Conservation (phyloP, 2,329 filamentous ascomycete species). For the Stenocarpella maydis region DNA sequence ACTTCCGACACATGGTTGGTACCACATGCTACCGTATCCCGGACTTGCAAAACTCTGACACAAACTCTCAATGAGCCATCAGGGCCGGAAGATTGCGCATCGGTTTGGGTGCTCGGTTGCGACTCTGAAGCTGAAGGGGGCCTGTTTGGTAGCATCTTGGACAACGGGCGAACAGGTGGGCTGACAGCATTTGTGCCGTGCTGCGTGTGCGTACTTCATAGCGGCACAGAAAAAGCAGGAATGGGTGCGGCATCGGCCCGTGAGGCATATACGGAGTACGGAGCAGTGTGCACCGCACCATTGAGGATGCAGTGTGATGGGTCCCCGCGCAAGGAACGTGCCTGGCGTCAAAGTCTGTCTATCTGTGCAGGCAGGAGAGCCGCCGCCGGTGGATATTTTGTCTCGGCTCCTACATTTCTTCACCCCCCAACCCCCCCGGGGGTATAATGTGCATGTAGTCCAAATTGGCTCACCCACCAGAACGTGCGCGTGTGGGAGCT, state of each 20-base stretch:
- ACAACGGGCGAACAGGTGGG: background rate
- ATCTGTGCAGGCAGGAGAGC: conserved; percentile 9
- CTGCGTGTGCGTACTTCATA: background rate
- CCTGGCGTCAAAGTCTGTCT: conserved; percentile 14
- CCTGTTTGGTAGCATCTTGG: background rate
- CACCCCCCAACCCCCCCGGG: no score
- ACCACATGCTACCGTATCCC: background rate
- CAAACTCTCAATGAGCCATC: background rate
- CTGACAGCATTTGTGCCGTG: background rate
- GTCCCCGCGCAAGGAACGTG: background rate
- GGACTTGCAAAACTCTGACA: background rate
- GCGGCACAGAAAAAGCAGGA: background rate
- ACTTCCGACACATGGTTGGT: background rate
- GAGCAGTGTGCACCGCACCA: no score
- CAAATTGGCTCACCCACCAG: no score
- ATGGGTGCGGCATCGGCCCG: background rate
- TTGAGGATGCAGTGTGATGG: conserved; percentile 22
- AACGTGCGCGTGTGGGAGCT: no score
- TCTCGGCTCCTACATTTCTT: background rate
- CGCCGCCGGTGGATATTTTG: conserved; percentile 7
- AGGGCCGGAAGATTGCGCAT: conserved; percentile 1
- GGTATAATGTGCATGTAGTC: no score
- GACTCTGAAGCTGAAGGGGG: background rate
- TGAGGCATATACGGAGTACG: background rate
- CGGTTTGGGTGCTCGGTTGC: background rate